Percentiles rank a stretch among this genome's conserved stretches.
These are phyloP conservation scores for Anthracocystis setariae DNA, from an alignment of 1,284 basidiomycete species.

Conservation along the genomic window DNA sequence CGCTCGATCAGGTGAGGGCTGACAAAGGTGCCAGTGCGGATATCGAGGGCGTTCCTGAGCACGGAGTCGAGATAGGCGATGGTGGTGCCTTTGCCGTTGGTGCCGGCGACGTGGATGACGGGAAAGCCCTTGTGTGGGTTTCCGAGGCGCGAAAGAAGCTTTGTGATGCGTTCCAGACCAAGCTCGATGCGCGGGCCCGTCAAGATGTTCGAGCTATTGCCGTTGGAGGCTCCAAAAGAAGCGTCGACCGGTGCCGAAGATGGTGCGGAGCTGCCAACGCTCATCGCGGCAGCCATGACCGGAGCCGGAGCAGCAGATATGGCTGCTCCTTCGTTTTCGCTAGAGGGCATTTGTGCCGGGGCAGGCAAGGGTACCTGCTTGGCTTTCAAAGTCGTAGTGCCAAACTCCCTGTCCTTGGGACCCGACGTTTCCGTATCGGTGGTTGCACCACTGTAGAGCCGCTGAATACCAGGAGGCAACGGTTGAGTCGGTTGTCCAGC, in stretches of 20 bases:
- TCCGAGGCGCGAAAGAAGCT: constrained; percentile 73
- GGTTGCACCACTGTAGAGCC: constrained; percentile 32
- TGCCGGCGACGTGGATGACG: constrained; percentile 91
- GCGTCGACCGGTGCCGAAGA: background rate
- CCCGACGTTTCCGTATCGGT: constrained; percentile 2
- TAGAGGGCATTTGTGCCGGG: too few relatives aligned
- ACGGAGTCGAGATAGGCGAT: constrained; percentile 84
- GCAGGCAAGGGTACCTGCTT: background rate
- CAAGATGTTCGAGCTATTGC: constrained; percentile 6
- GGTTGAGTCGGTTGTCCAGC: constrained; percentile 4
- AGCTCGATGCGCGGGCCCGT: constrained; percentile 74
- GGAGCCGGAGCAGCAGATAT: background rate
- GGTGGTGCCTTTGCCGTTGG: constrained; percentile 96
- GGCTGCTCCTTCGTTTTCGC: background rate
- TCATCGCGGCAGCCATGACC: background rate
- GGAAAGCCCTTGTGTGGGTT: constrained; percentile 77
- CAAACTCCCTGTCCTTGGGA: background rate
- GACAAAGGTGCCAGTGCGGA: constrained; percentile 86
- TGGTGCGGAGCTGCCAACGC: background rate
- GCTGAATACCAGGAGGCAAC: constrained; percentile 36
- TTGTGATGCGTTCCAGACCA: constrained; percentile 77
- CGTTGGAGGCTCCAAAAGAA: constrained; percentile 7
- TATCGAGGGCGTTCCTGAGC: constrained; percentile 71
- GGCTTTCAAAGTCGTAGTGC: background rate
- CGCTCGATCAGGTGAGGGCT: constrained; percentile 87